A percentile compares a stretch with the other conserved stretches of the same genome.
Conservation (phyloP, 306 rosid genomes). For the Castanea mollissima region DNA sequence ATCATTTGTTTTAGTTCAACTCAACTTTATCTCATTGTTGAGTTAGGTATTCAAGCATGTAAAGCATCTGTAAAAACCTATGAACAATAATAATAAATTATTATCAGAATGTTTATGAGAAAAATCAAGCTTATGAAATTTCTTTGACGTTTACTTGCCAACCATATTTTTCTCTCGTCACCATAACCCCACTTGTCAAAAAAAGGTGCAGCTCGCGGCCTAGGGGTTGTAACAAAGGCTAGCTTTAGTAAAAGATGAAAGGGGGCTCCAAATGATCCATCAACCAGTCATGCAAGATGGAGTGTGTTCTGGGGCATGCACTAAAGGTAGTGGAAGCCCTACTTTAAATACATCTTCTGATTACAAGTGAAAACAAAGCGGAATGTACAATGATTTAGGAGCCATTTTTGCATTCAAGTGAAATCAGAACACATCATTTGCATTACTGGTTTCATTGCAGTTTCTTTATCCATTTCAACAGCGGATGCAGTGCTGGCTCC, state of each 20-base stretch:
- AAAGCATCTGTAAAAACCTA: too few species aligned
- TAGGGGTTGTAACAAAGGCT: slow-evolving; percentile 35
- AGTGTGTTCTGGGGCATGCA: slow-evolving; percentile 55
- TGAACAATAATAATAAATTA: too few species aligned
- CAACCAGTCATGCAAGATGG: slow-evolving; percentile 57
- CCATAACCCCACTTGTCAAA: too few species aligned
- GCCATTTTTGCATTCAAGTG: slow-evolving; percentile 87
- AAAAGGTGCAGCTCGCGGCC: too few species aligned
- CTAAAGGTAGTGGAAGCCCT: slow-evolving; percentile 62
- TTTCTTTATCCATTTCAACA: neutral
- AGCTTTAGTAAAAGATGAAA: slow-evolving; percentile 70
- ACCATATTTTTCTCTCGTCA: too few species aligned
- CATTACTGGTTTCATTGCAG: neutral
- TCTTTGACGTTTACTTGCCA: too few species aligned
- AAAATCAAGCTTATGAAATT: too few species aligned
- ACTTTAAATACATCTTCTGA: slow-evolving; percentile 42
- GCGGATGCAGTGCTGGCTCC: neutral
- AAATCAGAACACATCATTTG: slow-evolving; percentile 1
- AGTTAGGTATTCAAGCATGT: too few species aligned
- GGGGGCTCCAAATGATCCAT: slow-evolving; percentile 56
- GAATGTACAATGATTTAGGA: slow-evolving; percentile 65
- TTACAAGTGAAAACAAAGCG: slow-evolving; percentile 49
- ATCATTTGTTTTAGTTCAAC: too few species aligned
- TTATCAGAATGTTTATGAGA: too few species aligned
- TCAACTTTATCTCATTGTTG: too few species aligned